A percentile compares a stretch with the other conserved stretches of the same genome.
phyloP scores from a whole-genome alignment of 495 filamentous ascomycete genomes.

The Aspergillus affinis region DNA sequence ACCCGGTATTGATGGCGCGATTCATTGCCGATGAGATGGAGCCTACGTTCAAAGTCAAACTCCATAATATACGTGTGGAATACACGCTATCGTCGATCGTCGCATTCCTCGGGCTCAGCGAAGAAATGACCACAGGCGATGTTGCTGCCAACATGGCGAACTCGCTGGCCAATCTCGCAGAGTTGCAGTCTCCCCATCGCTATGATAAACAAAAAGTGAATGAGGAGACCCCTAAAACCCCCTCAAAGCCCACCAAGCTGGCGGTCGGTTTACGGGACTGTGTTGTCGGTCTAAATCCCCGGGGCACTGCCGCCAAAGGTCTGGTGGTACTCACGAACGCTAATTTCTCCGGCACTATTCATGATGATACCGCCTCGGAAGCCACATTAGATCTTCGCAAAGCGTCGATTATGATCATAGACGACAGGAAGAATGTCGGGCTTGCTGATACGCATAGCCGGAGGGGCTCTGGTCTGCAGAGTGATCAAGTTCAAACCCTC shows the following conservation, averaged over 20 bases:
- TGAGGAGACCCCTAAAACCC: constrained; percentile 15
- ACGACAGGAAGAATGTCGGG: constrained; percentile 62
- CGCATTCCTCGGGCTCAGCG: constrained; percentile 67
- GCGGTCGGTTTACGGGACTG: constrained; percentile 77
- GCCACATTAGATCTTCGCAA: constrained; percentile 69
- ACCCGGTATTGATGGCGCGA: constrained; percentile 72
- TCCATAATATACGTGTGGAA: constrained; percentile 77
- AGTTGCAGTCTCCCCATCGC: constrained; percentile 39
- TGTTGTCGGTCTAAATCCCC: constrained; percentile 81
- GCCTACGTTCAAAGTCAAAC: constrained; percentile 80
- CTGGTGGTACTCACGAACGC: constrained; percentile 77
- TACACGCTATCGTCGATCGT: constrained; percentile 82
- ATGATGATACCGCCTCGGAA: constrained; percentile 58
- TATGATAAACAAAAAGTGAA: constrained; percentile 18
- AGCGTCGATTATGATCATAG: constrained; percentile 78
- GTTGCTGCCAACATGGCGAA: constrained; percentile 72
- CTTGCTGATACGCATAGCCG: constrained; percentile 42
- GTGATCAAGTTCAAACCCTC: constrained; percentile 63
- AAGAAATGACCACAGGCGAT: constrained; percentile 69
- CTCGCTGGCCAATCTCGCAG: constrained; percentile 76
- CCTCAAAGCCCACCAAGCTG: constrained; percentile 60
- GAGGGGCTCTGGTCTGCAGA: constrained; percentile 48
- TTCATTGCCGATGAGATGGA: constrained; percentile 94
- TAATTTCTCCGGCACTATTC: constrained; percentile 60
- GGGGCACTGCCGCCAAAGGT: constrained; percentile 68